Base-by-base conservation (phyloP, 306 rosid genomes). In the Ormosia emarginata region DNA sequence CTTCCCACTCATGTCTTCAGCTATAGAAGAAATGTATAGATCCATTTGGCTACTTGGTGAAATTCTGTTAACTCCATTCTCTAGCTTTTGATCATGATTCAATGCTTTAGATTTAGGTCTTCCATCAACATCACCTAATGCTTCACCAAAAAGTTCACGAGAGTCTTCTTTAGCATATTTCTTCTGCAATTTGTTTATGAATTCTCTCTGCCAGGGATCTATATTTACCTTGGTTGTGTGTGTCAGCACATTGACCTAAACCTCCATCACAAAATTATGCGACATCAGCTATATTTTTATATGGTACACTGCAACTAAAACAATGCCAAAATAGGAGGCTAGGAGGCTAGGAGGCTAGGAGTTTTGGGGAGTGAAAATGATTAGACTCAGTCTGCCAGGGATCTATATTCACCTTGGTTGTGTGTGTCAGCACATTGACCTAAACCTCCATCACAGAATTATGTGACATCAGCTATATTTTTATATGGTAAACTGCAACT, bases 141-240 rank as follows among this genome's bases (percentile, higher is more conserved):
- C 71, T 74, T 77, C 88, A 62, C 78, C 53, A 74, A 74, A 81
- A 34, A 86, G 90, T 36, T 88, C 90, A 53, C 24, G 5, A 68
- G 74, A 24, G 79, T 88, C 92, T 81, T 88, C 84, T 79, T 77
- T 79, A 50, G 82, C 87, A 83, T 84, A 56, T 66, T 63, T 17
- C 34, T 74, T 83, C 77, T 71, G 86, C 85, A 77, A 50, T 52
- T 67, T 41, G 40, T 82, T 62, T 40, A 90, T 88, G 18, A 9
- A 30, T 41, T 80, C 34, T 8, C 56, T 85, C 86, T 86, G 96
- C 91, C 90, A 86, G 71, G 87, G 58, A 41, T 40, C 52, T 56
- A 86, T 85, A 50, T 86, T 85, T 78, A 90, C 96, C 70, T 80
- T 75, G 79, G 63, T 80, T 68, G 82, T 80, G 65, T 85, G 87